phyloP scores from a whole-genome alignment of 2,329 filamentous ascomycete species.

The Sclerotinia subarctica region DNA sequence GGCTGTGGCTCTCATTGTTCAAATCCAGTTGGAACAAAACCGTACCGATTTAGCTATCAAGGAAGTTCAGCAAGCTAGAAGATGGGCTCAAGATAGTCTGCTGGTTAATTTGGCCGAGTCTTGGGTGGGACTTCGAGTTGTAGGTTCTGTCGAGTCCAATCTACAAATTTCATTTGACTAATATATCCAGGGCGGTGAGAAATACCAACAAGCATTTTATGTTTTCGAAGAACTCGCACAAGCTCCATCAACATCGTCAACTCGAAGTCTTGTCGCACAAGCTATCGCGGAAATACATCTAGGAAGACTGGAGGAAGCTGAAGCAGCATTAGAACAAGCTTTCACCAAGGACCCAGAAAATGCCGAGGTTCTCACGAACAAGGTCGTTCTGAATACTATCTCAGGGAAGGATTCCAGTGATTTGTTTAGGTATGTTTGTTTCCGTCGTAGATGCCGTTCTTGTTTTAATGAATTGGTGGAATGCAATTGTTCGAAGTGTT shows the following conservation, averaged over 20 bases:
- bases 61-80: slow-evolving; percentile 79
- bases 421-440: slow-evolving; percentile 57
- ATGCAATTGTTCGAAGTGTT: not conserved
- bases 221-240: slow-evolving; percentile 96
- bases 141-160: slow-evolving; percentile 43
- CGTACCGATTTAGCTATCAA: slow-evolving; percentile 85
- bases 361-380: slow-evolving; percentile 75
- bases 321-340: slow-evolving; percentile 79
- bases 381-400: slow-evolving; percentile 74
- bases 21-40: slow-evolving; percentile 91
- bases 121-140: slow-evolving; percentile 86
- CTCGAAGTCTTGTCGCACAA: slow-evolving; percentile 76
- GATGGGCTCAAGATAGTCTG: slow-evolving; percentile 93
- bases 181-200: slow-evolving; percentile 74
- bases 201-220: slow-evolving; percentile 96
- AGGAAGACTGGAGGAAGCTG: slow-evolving; percentile 82
- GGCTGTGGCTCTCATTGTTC: slow-evolving; percentile 81
- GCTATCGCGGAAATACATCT: slow-evolving; percentile 90
- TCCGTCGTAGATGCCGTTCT: not conserved
- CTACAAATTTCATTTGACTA: slow-evolving; percentile 37
- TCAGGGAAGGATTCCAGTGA: slow-evolving; percentile 68
- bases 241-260: slow-evolving; percentile 73
- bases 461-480: not conserved
- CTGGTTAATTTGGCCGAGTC: slow-evolving; percentile 93
- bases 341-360: slow-evolving; percentile 69